A percentile compares a stretch with the other conserved stretches of the same genome.
phyloP scores from a whole-genome alignment of 2,329 filamentous ascomycete genomes.

The Trichothecium sympodiale region DNA sequence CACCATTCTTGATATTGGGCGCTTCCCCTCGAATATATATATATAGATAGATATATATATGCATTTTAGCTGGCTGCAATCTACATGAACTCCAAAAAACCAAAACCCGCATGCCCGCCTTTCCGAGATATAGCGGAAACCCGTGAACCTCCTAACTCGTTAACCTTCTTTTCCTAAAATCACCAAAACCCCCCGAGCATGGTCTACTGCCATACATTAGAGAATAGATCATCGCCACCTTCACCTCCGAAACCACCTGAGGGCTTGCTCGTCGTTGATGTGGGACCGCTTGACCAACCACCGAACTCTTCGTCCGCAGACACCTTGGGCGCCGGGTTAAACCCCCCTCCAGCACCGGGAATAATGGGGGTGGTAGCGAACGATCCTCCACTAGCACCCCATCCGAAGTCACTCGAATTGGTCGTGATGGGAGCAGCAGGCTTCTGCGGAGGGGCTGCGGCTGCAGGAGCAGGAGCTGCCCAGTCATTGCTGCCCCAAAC shows the following conservation, averaged over 20 bases:
- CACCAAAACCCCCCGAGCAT: neutral
- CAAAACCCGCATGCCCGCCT: conserved; percentile 5
- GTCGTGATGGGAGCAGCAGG: conserved; percentile 44
- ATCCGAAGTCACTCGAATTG: conserved; percentile 54
- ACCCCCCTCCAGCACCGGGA: conserved; percentile 52
- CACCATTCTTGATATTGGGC: too few relatives aligned
- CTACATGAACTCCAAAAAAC: conserved; percentile 1
- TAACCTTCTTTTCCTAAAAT: conserved; percentile 6
- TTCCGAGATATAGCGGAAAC: neutral
- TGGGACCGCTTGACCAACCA: conserved; percentile 68
- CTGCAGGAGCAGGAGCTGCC: conserved; percentile 51
- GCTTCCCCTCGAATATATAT: too few relatives aligned
- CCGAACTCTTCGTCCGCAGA: conserved; percentile 91
- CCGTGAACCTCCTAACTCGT: neutral
- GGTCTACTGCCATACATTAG: conserved; percentile 79
- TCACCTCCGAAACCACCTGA: conserved; percentile 50
- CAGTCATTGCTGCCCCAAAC: conserved; percentile 86
- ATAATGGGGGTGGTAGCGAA: conserved; percentile 50
- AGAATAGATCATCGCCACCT: conserved; percentile 78
- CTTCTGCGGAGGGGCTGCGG: conserved; percentile 10
- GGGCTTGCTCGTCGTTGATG: conserved; percentile 34
- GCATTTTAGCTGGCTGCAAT: too few relatives aligned
- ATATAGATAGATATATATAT: too few relatives aligned
- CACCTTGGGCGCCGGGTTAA: conserved; percentile 56
- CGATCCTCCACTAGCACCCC: conserved; percentile 35